phyloP scores from a whole-genome alignment of 129 eudicot species.

The Kitagawia praeruptora region DNA sequence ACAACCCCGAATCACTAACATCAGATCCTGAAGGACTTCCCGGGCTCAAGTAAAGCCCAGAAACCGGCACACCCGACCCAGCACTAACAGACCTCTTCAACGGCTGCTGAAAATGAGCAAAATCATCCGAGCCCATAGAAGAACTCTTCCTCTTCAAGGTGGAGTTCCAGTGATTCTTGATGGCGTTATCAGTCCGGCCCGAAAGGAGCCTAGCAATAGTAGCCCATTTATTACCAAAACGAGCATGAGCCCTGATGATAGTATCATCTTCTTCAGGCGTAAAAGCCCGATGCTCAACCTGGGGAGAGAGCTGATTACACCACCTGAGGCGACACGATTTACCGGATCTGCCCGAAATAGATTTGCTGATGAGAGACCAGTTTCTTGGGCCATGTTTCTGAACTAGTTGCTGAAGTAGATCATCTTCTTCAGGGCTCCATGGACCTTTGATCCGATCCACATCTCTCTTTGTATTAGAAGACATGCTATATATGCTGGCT shows the following conservation, averaged over 20 bases:
- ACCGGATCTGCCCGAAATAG: slow-evolving; percentile 78
- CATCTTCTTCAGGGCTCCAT: slow-evolving; percentile 95
- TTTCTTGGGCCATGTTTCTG: slow-evolving; percentile 77
- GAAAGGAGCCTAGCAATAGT: slow-evolving; percentile 74
- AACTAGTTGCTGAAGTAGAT: slow-evolving; percentile 55
- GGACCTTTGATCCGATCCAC: slow-evolving; percentile 97
- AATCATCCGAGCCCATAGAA: slow-evolving; percentile 39
- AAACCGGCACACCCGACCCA: slow-evolving; percentile 64
- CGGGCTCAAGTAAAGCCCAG: slow-evolving; percentile 45
- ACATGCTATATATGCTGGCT: not conserved
- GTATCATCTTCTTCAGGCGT: slow-evolving; percentile 82
- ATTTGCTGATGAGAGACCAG: slow-evolving; percentile 80
- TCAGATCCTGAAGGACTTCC: slow-evolving; percentile 85
- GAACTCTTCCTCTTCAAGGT: slow-evolving; percentile 60
- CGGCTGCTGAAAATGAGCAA: slow-evolving; percentile 32
- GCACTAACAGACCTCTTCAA: slow-evolving; percentile 62
- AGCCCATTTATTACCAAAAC: slow-evolving; percentile 91
- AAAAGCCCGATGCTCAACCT: slow-evolving; percentile 87
- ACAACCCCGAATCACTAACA: slow-evolving; percentile 52
- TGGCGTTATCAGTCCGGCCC: slow-evolving; percentile 91
- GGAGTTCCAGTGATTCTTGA: slow-evolving; percentile 84
- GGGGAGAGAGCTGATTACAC: slow-evolving; percentile 95
- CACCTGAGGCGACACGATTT: slow-evolving; percentile 82
- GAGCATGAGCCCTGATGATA: slow-evolving; percentile 70
- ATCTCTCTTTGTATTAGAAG: slow-evolving; percentile 14